Conservation (phyloP, 1,284 basidiomycete genomes). For the Cystobasidium pallidum region DNA sequence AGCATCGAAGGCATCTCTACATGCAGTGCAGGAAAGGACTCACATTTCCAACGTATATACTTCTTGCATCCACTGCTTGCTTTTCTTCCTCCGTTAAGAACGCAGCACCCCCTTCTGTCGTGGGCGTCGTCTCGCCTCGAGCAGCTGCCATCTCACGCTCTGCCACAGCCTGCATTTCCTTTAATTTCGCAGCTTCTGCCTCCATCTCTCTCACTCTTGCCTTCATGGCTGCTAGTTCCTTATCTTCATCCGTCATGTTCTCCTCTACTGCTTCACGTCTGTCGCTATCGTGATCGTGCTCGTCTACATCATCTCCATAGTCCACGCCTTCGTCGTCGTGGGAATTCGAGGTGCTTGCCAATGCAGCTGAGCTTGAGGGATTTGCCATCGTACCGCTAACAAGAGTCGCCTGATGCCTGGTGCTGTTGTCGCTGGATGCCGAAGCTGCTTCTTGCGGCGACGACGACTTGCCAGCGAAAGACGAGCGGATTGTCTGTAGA, state of each 20-base stretch:
- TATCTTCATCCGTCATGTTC: slow-evolving; percentile 43
- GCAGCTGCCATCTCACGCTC: slow-evolving; percentile 37
- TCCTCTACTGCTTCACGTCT: slow-evolving; percentile 15
- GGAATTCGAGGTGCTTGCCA: slow-evolving; percentile 10
- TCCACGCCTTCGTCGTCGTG: slow-evolving; percentile 42
- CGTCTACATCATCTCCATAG: slow-evolving; percentile 40
- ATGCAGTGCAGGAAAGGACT: slow-evolving; percentile 55
- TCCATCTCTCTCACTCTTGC: slow-evolving; percentile 77
- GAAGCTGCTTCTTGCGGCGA: slow-evolving; percentile 16
- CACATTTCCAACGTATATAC: slow-evolving; percentile 96
- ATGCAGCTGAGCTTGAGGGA: slow-evolving; percentile 5
- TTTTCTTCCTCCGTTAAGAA: slow-evolving; percentile 58
- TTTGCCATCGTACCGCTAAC: neutral
- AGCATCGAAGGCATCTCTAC: neutral
- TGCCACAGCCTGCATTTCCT: slow-evolving; percentile 70
- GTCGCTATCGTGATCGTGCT: slow-evolving; percentile 30
- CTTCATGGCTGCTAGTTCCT: slow-evolving; percentile 72
- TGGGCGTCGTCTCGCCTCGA: slow-evolving; percentile 59
- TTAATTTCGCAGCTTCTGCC: slow-evolving; percentile 80
- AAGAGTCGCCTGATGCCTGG: neutral
- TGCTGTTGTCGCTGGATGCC: slow-evolving; percentile 8
- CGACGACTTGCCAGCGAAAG: slow-evolving; percentile 24
- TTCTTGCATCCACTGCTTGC: slow-evolving; percentile 77
- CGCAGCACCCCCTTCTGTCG: slow-evolving; percentile 45
- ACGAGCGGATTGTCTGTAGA: slow-evolving; percentile 30